Conservation (phyloP, 2,329 filamentous ascomycete genomes). For the Arachnopeziza araneosa region DNA sequence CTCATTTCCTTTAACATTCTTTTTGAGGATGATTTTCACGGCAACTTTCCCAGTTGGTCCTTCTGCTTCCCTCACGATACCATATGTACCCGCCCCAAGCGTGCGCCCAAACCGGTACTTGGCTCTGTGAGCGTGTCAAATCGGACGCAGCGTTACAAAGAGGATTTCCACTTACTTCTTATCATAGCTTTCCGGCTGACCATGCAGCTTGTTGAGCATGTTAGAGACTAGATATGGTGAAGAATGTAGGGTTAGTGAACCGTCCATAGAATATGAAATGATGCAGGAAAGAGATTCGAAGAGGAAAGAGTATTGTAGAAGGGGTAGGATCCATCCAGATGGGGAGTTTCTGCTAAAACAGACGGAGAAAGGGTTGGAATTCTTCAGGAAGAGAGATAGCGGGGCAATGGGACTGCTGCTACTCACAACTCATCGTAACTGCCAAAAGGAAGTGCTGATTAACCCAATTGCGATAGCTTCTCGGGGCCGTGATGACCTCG, state of each 20-base stretch:
- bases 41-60: slow-evolving; percentile 80
- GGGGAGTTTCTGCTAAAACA: slow-evolving; percentile 9
- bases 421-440: slow-evolving; percentile 32
- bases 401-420: slow-evolving; percentile 15
- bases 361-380: background rate
- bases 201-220: slow-evolving; percentile 94
- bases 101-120: slow-evolving; percentile 92
- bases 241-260: background rate
- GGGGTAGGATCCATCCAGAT: no score
- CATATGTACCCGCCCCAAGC: slow-evolving; percentile 94
- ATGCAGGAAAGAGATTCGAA: background rate
- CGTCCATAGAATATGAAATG: background rate
- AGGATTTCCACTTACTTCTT: slow-evolving; percentile 77
- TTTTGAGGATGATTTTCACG: slow-evolving; percentile 98
- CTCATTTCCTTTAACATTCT: slow-evolving; percentile 97
- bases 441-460: background rate
- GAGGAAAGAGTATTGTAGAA: background rate
- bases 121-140: slow-evolving; percentile 46
- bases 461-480: background rate
- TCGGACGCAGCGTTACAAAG: slow-evolving; percentile 22
- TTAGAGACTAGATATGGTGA: slow-evolving; percentile 56
- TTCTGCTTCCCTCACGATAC: slow-evolving; percentile 94
- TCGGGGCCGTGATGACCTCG: no score
- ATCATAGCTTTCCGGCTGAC: slow-evolving; percentile 96
- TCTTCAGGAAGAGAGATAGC: background rate